Conservation (phyloP, 2,329 filamentous ascomycete species). For the Parascedosporium putredinis region DNA sequence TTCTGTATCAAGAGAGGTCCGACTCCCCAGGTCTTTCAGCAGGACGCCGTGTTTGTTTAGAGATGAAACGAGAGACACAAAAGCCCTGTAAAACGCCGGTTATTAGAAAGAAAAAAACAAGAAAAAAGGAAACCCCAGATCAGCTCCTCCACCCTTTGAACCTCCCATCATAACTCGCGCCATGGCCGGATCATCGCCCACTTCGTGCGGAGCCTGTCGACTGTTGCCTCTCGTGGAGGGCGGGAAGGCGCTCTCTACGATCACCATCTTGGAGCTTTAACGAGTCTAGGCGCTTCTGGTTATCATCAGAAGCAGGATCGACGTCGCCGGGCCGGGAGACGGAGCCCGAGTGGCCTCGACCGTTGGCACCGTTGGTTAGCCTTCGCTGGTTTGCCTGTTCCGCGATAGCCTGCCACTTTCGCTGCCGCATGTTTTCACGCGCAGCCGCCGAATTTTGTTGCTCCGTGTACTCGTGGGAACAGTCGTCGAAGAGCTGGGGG, state of each 20-base stretch:
- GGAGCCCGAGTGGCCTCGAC: conserved; percentile 27
- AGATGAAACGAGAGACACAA: conserved; percentile 6
- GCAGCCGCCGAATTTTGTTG: conserved; percentile 87
- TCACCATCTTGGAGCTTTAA: conserved; percentile 80
- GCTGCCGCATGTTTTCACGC: conserved; percentile 69
- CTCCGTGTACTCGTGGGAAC: conserved; percentile 95
- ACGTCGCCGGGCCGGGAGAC: conserved; percentile 58
- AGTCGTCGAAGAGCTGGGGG: conserved; percentile 95
- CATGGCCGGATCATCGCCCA: conserved; percentile 30
- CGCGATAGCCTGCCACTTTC: conserved; percentile 79
- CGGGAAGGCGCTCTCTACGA: conserved; percentile 38
- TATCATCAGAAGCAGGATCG: conserved; percentile 71
- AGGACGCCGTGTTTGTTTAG: conserved; percentile 8
- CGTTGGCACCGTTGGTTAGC: conserved; percentile 24
- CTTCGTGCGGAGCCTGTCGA: conserved; percentile 45
- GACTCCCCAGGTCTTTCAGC: conserved; percentile 11
- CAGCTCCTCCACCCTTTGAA: too few species aligned
- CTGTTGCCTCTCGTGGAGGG: conserved; percentile 48
- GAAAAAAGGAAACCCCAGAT: too few species aligned
- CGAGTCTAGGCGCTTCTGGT: conserved; percentile 77
- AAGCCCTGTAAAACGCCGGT: conserved; percentile 8
- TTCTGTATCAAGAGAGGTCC: conserved; percentile 7
- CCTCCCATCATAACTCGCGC: conserved; percentile 8
- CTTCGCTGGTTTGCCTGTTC: conserved; percentile 69
- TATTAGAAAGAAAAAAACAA: conserved; percentile 10